Evolutionary conservation across 2,329 filamentous ascomycete genomes (phyloP).

Genomic region (Blumeria graminis): DNA sequence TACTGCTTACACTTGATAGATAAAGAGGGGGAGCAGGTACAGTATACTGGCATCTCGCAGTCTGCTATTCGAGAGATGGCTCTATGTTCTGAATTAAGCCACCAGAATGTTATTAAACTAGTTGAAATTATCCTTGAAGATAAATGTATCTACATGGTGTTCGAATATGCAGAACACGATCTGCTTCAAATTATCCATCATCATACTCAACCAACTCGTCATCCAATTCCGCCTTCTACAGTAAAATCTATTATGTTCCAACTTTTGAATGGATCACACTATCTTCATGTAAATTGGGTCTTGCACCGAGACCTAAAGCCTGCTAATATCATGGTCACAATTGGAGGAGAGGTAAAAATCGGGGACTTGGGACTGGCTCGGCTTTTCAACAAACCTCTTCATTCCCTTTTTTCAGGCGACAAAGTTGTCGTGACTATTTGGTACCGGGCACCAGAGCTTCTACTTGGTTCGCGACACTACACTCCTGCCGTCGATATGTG

Average conservation of each 20-base stretch:
- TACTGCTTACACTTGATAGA: conserved; percentile 21
- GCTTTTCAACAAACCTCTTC: conserved; percentile 79
- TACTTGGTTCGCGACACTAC: conserved; percentile 85
- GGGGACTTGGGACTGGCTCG: conserved; percentile 82
- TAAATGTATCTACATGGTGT: conserved; percentile 99
- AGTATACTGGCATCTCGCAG: conserved; percentile 94
- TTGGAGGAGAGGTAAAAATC: conserved; percentile 71
- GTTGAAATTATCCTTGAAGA: conserved; percentile 94
- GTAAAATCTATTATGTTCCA: conserved; percentile 93
- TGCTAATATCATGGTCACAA: conserved; percentile 97
- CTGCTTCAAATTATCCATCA: conserved; percentile 95
- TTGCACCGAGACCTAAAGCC: conserved; percentile 92
- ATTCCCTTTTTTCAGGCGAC: conserved; percentile 77
- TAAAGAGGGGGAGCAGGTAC: conserved; percentile 83
- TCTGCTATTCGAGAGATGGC: conserved; percentile 96
- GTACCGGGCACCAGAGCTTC: conserved; percentile 87
- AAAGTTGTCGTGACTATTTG: conserved; percentile 98
- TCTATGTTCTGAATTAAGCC: conserved; percentile 71
- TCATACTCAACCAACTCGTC: conserved; percentile 65
- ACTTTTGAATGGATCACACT: conserved; percentile 79
- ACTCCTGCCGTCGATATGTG: conserved; percentile 93
- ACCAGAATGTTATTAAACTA: conserved; percentile 72
- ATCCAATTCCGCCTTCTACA: conserved; percentile 67
- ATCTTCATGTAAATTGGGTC: conserved; percentile 91
- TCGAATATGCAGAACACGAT: conserved; percentile 96